Evolutionary conservation across 257 asterid genomes (phyloP).

Genomic region (Ballota nigra): DNA sequence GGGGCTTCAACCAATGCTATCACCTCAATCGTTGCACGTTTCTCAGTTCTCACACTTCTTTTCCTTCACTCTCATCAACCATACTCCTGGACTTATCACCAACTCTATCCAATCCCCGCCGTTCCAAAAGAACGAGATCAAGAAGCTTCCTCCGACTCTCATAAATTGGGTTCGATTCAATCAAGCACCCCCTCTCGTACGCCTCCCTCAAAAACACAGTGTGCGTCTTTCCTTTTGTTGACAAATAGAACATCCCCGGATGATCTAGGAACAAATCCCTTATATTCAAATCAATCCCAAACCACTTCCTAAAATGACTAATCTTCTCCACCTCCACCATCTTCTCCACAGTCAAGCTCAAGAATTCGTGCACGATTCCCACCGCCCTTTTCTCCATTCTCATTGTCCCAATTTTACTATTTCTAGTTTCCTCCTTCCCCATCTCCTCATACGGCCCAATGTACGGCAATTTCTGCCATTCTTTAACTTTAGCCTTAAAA

Average conservation of each 20-base stretch:
- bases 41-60: conserved; percentile 35
- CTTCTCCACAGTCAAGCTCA: conserved; percentile 92
- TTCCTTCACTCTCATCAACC: conserved; percentile 35
- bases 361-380: conserved; percentile 84
- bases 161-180: conserved; percentile 70
- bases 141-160: conserved; percentile 83
- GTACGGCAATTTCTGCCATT: conserved; percentile 78
- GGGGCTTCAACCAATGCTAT: conserved; percentile 9
- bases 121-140: conserved; percentile 68
- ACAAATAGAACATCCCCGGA: conserved; percentile 83
- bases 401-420: conserved; percentile 40
- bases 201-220: conserved; percentile 86
- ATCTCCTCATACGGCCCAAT: conserved; percentile 70
- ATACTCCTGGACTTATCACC: conserved; percentile 24
- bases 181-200: conserved; percentile 82
- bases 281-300: conserved; percentile 77
- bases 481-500: conserved; percentile 62
- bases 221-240: conserved; percentile 82
- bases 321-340: conserved; percentile 96
- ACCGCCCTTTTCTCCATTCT: conserved; percentile 84
- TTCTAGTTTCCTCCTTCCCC: conserved; percentile 37
- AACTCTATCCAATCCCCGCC: conserved; percentile 56
- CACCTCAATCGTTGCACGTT: conserved; percentile 30
- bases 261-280: conserved; percentile 88
- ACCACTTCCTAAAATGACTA: conserved; percentile 87